Conservation (phyloP, 78 protist genomes). For the Isochrysis galbana region DNA sequence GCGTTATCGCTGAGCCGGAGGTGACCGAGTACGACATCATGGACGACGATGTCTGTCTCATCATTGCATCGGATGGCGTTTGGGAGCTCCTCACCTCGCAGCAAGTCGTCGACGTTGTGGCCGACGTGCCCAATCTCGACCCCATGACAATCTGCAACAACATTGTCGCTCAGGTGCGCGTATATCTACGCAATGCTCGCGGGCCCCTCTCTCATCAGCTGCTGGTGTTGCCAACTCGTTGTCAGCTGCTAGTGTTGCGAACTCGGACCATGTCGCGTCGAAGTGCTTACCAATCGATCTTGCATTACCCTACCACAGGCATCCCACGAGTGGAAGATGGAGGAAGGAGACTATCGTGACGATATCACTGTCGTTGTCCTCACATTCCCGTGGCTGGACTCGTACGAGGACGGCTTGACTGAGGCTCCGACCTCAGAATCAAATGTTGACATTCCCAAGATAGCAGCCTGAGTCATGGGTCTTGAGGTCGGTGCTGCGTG, state of each 20-base stretch:
- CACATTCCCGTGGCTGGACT: neutral
- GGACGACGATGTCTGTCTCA: neutral
- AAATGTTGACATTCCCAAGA: too few species aligned
- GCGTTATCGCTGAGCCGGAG: conserved; percentile 24
- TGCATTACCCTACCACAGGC: too few species aligned
- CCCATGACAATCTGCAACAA: neutral
- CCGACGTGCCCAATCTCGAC: neutral
- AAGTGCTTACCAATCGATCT: too few species aligned
- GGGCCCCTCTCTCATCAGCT: too few species aligned
- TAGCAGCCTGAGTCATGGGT: too few species aligned
- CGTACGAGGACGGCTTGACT: neutral
- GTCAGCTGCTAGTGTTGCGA: too few species aligned
- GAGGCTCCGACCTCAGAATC: too few species aligned
- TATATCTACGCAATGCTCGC: too few species aligned
- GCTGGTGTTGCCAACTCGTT: too few species aligned
- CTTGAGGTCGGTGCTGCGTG: too few species aligned
- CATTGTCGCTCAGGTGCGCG: neutral
- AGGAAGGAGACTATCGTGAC: conserved; percentile 28
- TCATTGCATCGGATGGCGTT: conserved; percentile 8
- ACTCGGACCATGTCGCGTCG: too few species aligned
- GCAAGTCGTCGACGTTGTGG: neutral
- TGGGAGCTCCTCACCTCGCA: neutral
- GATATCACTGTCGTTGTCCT: neutral
- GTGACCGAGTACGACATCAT: neutral
- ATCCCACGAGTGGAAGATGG: neutral